Base-by-base conservation (phyloP, 306 rosid genomes). In the Biancaea sappan region DNA sequence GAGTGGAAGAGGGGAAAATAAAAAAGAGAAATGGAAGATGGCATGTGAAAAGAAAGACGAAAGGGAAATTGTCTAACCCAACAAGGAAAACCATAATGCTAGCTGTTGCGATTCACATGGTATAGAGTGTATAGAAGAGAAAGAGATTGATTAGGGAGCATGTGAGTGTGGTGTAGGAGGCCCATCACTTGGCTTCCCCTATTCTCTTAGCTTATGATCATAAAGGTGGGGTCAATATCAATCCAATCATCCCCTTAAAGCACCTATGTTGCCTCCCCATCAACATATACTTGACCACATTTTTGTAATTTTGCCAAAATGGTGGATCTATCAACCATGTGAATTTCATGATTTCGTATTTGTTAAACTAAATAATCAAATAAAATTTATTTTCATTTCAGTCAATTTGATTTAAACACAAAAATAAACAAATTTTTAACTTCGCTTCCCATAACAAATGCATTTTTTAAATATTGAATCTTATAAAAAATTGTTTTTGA, bases 21-120 rank as follows among this genome's bases (percentile, higher is more conserved):
- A 44, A 13, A 46, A 15, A 14, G 4, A 2, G 4, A 56, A 60
- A 57, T 4, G 57, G 0, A 56, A 0, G 44, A n/a, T n/a, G 28
- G 79, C 83, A 79, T 50, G 80, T 67, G 80, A 76, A 63, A 34
- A 57, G 18, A 12, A 63, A 47, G 69, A 73, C 47, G 77, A 67
- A 75, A 77, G 43, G 34, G 21, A 66, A 46, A 19, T 57, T 83
- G 88, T 81, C 84, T 72, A 79, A 51, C 87, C 76, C 0, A 74
- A 84, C 35, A 60, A 35, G 72, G 92, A 69, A 82, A 82, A 15
- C 67, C 38, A 77, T 61, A 53, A 40, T 58, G 71, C 62, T 43
- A 44, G 2, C 6, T 48, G 47, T 40, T 75, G 65, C 3, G 22
- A n/a, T 76, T 60, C 88, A 81, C 86, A 78, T 84, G 81, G 73